These are phyloP conservation scores for Lentinula edodes DNA, from an alignment of 768 basidiomycete species.

Conservation along the genomic window DNA sequence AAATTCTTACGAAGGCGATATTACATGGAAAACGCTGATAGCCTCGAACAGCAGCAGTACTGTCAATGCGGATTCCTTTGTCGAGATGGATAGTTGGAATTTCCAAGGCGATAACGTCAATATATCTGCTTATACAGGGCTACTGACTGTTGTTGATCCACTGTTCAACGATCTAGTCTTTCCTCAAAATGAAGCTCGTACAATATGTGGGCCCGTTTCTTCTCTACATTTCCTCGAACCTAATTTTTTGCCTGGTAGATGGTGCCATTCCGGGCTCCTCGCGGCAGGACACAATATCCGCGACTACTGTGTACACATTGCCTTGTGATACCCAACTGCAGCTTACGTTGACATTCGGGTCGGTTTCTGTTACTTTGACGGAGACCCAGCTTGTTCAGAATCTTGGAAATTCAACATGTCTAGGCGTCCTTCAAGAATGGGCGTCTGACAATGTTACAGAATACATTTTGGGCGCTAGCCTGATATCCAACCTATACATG, in stretches of 20 bases:
- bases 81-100: slow-evolving; percentile 2
- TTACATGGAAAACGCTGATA: background rate
- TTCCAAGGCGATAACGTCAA: background rate
- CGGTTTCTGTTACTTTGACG: background rate
- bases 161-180: background rate
- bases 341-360: slow-evolving; percentile 3
- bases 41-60: background rate
- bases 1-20: slow-evolving; percentile 1
- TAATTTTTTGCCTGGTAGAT: background rate
- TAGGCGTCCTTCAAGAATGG: slow-evolving; percentile 4
- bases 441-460: background rate
- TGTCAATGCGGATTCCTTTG: background rate
- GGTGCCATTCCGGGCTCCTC: background rate
- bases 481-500: slow-evolving; percentile 3
- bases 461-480: background rate
- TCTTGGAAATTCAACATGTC: background rate
- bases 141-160: background rate
- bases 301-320: background rate
- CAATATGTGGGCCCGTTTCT: background rate
- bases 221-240: too few relatives aligned
- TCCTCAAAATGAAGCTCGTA: slow-evolving; percentile 1
- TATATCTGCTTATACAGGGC: background rate
- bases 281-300: background rate
- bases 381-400: slow-evolving; percentile 1
- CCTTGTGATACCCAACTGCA: background rate